Evolutionary conservation across 176 grass and related monocot genomes (phyloP).

Genomic region (Zoysia pacifica): DNA sequence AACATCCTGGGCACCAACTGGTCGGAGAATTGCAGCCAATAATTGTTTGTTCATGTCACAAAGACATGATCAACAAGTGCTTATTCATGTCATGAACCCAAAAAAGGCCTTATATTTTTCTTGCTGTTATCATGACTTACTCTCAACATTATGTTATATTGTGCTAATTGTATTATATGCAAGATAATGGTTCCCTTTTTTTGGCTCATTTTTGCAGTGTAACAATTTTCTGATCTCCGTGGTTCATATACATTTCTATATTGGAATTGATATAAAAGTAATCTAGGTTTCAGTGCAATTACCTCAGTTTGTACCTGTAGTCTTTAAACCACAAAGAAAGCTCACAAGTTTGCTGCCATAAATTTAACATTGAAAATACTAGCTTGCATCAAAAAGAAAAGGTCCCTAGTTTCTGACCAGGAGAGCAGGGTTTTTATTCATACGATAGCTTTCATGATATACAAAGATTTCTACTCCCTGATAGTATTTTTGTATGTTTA

Average conservation of each 20-base stretch:
- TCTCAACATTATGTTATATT: background rate
- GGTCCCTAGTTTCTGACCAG: background rate
- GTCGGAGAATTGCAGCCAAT: background rate
- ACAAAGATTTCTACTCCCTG: background rate
- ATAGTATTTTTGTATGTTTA: background rate
- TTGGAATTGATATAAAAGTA: background rate
- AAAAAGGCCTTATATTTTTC: background rate
- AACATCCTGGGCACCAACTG: constrained; percentile 1
- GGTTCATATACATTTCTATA: background rate
- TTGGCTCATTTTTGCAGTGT: background rate
- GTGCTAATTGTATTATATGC: background rate
- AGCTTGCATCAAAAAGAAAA: background rate
- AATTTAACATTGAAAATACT: background rate
- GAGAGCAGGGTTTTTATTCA: background rate
- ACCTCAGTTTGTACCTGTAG: background rate
- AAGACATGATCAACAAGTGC: background rate
- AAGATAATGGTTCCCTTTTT: background rate
- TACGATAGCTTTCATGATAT: background rate
- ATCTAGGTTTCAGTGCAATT: background rate
- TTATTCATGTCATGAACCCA: background rate
- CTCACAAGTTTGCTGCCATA: background rate
- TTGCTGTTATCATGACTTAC: background rate
- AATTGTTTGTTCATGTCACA: background rate
- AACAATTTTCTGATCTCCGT: background rate
- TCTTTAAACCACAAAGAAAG: constrained; percentile 3